A percentile compares a stretch with the other conserved stretches of the same genome.
Evolutionary conservation across 2,329 filamentous ascomycete species (phyloP).

Genomic region (Xylariaceae sp.): DNA sequence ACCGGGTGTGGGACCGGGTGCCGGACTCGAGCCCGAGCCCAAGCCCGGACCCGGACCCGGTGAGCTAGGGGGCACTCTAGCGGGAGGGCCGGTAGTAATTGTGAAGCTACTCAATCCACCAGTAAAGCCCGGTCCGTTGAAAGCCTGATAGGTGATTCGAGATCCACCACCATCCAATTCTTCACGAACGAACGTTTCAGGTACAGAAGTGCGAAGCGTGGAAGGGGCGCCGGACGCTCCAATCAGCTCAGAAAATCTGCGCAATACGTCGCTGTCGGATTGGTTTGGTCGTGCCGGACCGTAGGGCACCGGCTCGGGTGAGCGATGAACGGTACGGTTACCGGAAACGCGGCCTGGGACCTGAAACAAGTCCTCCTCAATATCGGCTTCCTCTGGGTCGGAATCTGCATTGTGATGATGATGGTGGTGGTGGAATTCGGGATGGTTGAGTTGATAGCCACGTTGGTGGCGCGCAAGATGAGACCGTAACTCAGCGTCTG

Average conservation of each 20-base stretch:
- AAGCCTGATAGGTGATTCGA: constrained; percentile 31
- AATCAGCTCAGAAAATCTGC: constrained; percentile 36
- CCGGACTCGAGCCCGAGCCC: too few species aligned
- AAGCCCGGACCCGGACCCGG: too few species aligned
- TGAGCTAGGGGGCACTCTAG: constrained; percentile 16
- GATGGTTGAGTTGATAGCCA: constrained; percentile 13
- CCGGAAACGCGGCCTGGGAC: constrained; percentile 39
- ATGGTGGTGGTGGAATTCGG: constrained; percentile 1
- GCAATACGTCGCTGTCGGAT: constrained; percentile 30
- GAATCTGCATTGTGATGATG: constrained; percentile 37
- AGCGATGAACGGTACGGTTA: constrained; percentile 32
- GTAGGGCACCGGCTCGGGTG: constrained; percentile 18
- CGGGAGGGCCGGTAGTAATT: constrained; percentile 38
- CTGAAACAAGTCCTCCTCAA: constrained; percentile 44
- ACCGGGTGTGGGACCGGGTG: neutral
- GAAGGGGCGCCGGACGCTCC: constrained; percentile 22
- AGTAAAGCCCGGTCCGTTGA: constrained; percentile 33
- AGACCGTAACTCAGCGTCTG: constrained; percentile 27
- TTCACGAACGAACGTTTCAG: constrained; percentile 23
- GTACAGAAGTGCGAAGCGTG: constrained; percentile 24
- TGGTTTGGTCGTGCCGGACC: constrained; percentile 12
- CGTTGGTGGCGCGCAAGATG: constrained; percentile 20
- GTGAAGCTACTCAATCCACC: constrained; percentile 45
- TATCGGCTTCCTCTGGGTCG: constrained; percentile 55
- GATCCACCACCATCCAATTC: constrained; percentile 10